Evolutionary conservation across 2,329 filamentous ascomycete species (phyloP).

Genomic region (Colletotrichum horii): DNA sequence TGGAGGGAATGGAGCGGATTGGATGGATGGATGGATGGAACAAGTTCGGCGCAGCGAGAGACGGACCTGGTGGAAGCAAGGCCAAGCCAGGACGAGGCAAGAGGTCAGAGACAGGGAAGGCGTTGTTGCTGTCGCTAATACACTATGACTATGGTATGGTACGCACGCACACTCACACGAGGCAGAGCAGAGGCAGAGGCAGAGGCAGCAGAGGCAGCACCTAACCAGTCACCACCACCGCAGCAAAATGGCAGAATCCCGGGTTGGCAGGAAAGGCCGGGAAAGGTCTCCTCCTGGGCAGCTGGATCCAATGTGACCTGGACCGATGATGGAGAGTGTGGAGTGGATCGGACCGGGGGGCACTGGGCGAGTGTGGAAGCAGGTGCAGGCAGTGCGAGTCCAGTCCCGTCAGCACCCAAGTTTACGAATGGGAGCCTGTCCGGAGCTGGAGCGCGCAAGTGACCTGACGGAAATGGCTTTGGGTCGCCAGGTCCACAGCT

Average conservation of each 20-base stretch:
- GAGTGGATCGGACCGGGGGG: slow-evolving; percentile 10
- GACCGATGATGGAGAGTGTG: slow-evolving; percentile 9
- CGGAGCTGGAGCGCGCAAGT: neutral
- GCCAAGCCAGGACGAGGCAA: neutral
- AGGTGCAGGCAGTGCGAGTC: neutral
- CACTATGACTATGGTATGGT: no score
- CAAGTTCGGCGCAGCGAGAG: neutral
- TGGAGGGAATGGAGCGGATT: slow-evolving; percentile 10
- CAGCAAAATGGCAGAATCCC: neutral
- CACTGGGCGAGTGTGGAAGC: neutral
- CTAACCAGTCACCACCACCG: neutral
- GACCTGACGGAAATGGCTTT: neutral
- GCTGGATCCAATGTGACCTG: neutral
- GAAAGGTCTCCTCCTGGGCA: neutral
- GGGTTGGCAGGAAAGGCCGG: neutral
- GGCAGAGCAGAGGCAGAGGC: neutral
- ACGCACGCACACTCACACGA: neutral
- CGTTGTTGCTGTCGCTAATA: neutral
- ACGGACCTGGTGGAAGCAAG: neutral
- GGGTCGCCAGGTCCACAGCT: neutral
- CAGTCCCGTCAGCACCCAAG: neutral
- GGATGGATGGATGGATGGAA: slow-evolving; percentile 8
- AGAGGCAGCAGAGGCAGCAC: neutral
- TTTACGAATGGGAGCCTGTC: neutral
- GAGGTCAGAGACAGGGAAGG: slow-evolving; percentile 2